These are phyloP conservation scores for Calocybe gambosa DNA, from an alignment of 1,284 basidiomycete genomes.

Conservation along the genomic window DNA sequence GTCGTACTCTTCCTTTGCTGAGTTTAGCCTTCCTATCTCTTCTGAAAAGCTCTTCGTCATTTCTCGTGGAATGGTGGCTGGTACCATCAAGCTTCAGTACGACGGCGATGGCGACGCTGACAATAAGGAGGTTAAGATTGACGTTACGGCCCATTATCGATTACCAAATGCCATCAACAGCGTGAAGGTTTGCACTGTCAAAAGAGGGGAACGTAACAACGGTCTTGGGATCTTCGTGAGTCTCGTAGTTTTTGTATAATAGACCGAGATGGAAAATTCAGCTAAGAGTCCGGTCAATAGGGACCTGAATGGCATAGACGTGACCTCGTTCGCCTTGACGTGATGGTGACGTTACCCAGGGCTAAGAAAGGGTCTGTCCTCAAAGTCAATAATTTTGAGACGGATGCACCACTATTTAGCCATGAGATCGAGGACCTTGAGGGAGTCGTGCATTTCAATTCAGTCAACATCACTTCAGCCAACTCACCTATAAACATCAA, in stretches of 20 bases:
- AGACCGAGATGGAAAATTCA: not conserved
- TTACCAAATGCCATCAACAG: conserved; percentile 20
- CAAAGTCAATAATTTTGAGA: conserved; percentile 28
- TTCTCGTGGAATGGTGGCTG: conserved; percentile 29
- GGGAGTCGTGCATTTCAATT: conserved; percentile 27
- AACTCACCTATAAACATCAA: conserved; percentile 24
- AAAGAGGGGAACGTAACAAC: conserved; percentile 22
- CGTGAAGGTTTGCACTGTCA: conserved; percentile 31
- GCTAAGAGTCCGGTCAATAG: not conserved
- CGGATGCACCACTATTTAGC: conserved; percentile 26
- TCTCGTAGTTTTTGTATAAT: not conserved
- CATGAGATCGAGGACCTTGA: conserved; percentile 27
- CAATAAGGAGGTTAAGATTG: conserved; percentile 25
- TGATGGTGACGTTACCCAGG: conserved; percentile 29
- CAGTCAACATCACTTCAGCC: conserved; percentile 20
- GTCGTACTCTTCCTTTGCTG: conserved; percentile 11
- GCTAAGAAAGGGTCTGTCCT: conserved; percentile 12
- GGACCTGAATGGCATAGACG: conserved; percentile 5
- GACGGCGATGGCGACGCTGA: conserved; percentile 18
- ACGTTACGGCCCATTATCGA: conserved; percentile 27
- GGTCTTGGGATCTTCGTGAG: conserved; percentile 41
- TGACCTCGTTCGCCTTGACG: conserved; percentile 21
- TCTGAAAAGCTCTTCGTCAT: conserved; percentile 31
- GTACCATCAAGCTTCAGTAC: conserved; percentile 27
- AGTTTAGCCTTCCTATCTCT: conserved; percentile 32